These are phyloP conservation scores for Flammula alnicola DNA, from an alignment of 1,284 basidiomycete species.

Conservation along the genomic window DNA sequence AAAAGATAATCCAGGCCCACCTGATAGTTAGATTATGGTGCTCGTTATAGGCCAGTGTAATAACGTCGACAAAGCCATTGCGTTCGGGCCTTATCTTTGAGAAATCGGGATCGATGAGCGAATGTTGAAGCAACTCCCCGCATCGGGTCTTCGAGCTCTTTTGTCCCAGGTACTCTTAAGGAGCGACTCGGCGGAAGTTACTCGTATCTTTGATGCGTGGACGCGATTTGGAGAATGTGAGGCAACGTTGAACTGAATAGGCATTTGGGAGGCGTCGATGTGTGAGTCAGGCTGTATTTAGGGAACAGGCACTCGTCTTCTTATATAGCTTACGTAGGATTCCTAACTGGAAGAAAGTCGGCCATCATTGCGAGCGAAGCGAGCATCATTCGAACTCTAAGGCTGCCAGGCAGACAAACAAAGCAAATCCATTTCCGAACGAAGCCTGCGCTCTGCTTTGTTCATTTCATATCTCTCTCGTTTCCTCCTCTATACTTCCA, in stretches of 20 bases:
- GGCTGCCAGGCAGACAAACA: too few relatives aligned
- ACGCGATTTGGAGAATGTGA: conserved; percentile 5
- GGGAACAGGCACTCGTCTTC: too few relatives aligned
- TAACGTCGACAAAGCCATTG: conserved; percentile 22
- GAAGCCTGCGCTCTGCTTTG: too few relatives aligned
- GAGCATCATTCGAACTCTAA: too few relatives aligned
- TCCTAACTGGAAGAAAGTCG: too few relatives aligned
- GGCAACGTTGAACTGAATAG: conserved; percentile 16
- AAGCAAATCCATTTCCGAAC: too few relatives aligned
- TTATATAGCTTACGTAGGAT: too few relatives aligned
- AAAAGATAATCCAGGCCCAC: conserved; percentile 5
- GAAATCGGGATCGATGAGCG: conserved; percentile 5
- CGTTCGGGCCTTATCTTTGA: background rate
- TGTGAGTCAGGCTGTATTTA: too few relatives aligned
- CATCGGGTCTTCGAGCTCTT: background rate
- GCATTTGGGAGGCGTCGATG: too few relatives aligned
- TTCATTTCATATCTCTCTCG: too few relatives aligned
- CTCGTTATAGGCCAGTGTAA: conserved; percentile 17
- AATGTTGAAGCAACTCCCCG: conserved; percentile 16
- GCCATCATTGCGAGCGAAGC: too few relatives aligned
- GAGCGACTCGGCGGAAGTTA: background rate
- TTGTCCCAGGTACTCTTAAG: conserved; percentile 14
- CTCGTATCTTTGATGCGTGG: background rate
- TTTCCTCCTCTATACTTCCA: too few relatives aligned
- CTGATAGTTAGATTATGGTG: conserved; percentile 19